Base-by-base conservation (phyloP, 1,139 yeast genomes). In the Debaryomyces udenii region DNA sequence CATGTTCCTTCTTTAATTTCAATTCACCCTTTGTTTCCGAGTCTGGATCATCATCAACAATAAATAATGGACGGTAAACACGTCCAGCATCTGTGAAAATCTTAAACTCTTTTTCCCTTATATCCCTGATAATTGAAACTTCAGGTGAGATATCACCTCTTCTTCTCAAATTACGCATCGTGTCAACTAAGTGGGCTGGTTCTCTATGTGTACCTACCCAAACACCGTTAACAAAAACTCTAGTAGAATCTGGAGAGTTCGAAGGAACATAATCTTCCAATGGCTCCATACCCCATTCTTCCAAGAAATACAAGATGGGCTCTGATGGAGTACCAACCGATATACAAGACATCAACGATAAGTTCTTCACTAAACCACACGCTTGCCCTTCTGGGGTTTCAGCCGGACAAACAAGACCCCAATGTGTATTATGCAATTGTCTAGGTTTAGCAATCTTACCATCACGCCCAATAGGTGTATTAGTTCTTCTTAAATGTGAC, bases 381-480 rank as follows among this genome's bases (percentile, higher is more conserved):
- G 99, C 99, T 72, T 93, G 99, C 59, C 99, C 99, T 75, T 93
- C 99, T 3, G 99, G 99, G 11, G 99, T 93, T 68, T 93, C 99
- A 18, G 99, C 99, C 35, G 99, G 99, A 69, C 99, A 93, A 32
- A 93, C 99, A 58, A 93, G 80, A 59, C 99, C 99, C 99, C 99
- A 94, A 71, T 94, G 99, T 22, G 99, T 93, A 64, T 94, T 94
- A 70, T 94, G 99, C 58, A 93, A 78, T 70, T 94, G 99, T 75
- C 99, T 91, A 40, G 99, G 99, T 59, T 93, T 90, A 39, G 98
- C 98, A 54, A 93, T 80, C 68, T 93, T 93, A 74, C 98, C 98
- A 68, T 93, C 99, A 74, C 98, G 86, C 46, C 99, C 99, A 64
- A 93, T 93, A 36, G 98, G 98, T 3, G 99, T 94, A 61, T 94